These are phyloP conservation scores for Blastobotrys serpentis DNA, from an alignment of 1,139 yeast species.

Conservation along the genomic window DNA sequence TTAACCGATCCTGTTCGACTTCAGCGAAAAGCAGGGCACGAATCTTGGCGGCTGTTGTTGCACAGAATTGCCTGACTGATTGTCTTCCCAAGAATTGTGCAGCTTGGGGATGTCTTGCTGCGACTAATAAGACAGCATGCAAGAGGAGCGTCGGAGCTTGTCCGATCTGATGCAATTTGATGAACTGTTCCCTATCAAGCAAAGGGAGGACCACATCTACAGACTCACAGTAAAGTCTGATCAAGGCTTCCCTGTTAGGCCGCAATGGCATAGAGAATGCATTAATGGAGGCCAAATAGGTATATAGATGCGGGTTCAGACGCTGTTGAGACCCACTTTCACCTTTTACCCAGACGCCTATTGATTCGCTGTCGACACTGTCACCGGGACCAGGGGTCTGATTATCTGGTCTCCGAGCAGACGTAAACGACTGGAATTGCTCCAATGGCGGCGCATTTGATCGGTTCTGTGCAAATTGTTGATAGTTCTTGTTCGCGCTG, in stretches of 20 bases:
- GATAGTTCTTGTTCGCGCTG: slow-evolving; percentile 5
- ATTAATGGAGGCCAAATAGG: slow-evolving; percentile 40
- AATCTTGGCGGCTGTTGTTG: slow-evolving; percentile 39
- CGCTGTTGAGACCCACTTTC: slow-evolving; percentile 29
- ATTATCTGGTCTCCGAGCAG: slow-evolving; percentile 1
- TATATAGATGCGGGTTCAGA: slow-evolving; percentile 35
- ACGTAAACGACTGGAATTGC: slow-evolving; percentile 7
- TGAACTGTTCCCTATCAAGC: slow-evolving; percentile 40
- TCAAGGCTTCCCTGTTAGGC: slow-evolving; percentile 37
- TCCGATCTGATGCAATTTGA: slow-evolving; percentile 38
- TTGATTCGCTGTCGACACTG: slow-evolving; percentile 29
- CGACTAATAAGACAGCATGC: slow-evolving; percentile 43
- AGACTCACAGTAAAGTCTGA: slow-evolving; percentile 40
- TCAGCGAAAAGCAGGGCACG: slow-evolving; percentile 45
- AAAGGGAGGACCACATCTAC: slow-evolving; percentile 43
- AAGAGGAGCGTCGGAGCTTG: slow-evolving; percentile 43
- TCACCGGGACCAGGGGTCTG: slow-evolving; percentile 6
- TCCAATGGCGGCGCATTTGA: slow-evolving; percentile 4
- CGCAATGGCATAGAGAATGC: slow-evolving; percentile 43
- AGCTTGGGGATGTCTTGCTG: slow-evolving; percentile 43
- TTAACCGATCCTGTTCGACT: slow-evolving; percentile 44
- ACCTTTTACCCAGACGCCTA: slow-evolving; percentile 42
- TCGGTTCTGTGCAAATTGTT: background rate
- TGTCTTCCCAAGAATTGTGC: slow-evolving; percentile 35
- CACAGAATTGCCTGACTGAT: slow-evolving; percentile 38